Base-by-base conservation (phyloP, 768 basidiomycete species). In the Termitomyces sp. region DNA sequence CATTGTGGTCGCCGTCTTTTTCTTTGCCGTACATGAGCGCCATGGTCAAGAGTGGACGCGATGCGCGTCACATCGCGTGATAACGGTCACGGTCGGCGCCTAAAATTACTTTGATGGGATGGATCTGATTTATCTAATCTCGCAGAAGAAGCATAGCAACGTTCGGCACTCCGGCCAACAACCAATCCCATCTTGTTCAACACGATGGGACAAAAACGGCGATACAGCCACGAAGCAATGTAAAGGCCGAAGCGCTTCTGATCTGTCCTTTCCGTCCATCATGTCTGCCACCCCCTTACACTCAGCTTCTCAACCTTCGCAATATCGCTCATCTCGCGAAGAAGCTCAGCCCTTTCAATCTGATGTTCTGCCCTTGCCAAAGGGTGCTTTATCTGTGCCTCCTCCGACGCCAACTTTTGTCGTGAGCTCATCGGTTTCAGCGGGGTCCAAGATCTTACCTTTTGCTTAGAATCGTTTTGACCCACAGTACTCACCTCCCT, bases 1-100 rank as follows among this genome's bases (percentile, higher is more conserved):
- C 38, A 40, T 68, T 64, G 26, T 66, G 61, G 12, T 80, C 79
- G 10, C 70, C 72, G 55, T 82, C 84, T 66, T 83, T 87, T 64
- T 85, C 84, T 69, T 82, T 85, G 4, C 83, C 81, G 65, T 87
- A 87, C 85, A 87, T 86, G 65, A 82, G 64, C 28, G 82, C 71
- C 82, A 84, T 84, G 50, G 58, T 53, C 35, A 35, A 53, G 20
- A 56, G 26, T 20, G 5, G 26, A 59, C 59, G 52, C 57, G 58
- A 63, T 40, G 20, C 1, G 32, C 35, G 62, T 66, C 65, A 66
- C 65, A 53, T 59, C 63, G 41, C 62, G 63, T 66, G 63, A 60
- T 52, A 32, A 13, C 23, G n/a, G 64, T 65, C 55, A 63, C 63
- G 40, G 23, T 23, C 16, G 26, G 32, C 51, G 43, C 23, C n/a